phyloP scores from a whole-genome alignment of 345 rosid genomes.

The Rhodamnia rubescens region DNA sequence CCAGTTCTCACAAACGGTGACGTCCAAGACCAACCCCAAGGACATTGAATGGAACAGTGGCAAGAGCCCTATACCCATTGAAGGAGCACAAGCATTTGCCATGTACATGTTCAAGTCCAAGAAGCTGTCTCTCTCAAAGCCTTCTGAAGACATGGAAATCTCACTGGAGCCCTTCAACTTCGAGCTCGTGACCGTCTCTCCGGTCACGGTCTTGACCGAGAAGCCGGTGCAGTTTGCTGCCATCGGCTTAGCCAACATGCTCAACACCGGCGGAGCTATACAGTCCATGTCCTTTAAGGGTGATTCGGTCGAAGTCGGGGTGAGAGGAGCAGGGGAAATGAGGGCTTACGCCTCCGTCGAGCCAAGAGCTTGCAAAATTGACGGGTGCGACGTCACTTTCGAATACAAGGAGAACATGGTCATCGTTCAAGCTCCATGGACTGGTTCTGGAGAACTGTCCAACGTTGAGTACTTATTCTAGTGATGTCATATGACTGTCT shows the following conservation, averaged over 20 bases:
- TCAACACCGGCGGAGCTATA: conserved; percentile 80
- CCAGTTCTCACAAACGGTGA: conserved; percentile 35
- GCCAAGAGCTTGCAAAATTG: conserved; percentile 51
- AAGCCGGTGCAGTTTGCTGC: conserved; percentile 62
- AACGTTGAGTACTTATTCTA: conserved; percentile 49
- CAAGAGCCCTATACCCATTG: conserved; percentile 56
- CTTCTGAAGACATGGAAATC: conserved; percentile 33
- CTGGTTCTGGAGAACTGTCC: conserved; percentile 24
- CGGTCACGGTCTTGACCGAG: conserved; percentile 29
- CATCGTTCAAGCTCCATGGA: conserved; percentile 57
- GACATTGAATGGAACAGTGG: conserved; percentile 90
- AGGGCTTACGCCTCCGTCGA: conserved; percentile 52
- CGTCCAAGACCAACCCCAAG: conserved; percentile 38
- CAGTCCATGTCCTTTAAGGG: conserved; percentile 34
- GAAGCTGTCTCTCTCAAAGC: conserved; percentile 48
- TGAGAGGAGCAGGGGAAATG: conserved; percentile 69
- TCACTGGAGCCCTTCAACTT: conserved; percentile 67
- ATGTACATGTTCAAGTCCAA: conserved; percentile 63
- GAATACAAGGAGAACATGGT: conserved; percentile 47
- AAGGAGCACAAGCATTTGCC: conserved; percentile 47
- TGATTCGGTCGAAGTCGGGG: conserved; percentile 20
- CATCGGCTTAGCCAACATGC: conserved; percentile 80
- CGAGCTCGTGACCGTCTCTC: conserved; percentile 75
- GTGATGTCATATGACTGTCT: not conserved
- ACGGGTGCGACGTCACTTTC: conserved; percentile 45